A percentile compares a stretch with the other conserved stretches of the same genome.
Conservation (phyloP, 306 rosid genomes). For the Quercus parvula region DNA sequence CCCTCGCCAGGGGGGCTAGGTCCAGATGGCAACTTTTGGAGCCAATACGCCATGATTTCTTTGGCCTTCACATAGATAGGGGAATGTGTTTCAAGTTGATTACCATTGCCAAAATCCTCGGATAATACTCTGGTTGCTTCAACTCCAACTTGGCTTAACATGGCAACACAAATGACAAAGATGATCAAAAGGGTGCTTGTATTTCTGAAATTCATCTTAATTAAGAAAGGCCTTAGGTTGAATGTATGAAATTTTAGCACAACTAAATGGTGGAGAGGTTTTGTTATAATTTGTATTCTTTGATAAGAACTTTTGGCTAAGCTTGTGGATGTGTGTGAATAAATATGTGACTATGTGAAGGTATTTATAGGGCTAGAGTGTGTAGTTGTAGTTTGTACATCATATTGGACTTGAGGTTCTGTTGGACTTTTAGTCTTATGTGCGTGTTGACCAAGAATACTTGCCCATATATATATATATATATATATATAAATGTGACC, state of each 20-base stretch:
- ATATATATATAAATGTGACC: slow-evolving; percentile 5
- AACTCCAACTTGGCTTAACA: slow-evolving; percentile 6
- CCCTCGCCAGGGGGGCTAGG: slow-evolving; percentile 34
- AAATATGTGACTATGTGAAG: neutral
- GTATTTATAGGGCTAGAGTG: slow-evolving; percentile 15
- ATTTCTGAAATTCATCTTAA: neutral
- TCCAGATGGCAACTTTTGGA: slow-evolving; percentile 27
- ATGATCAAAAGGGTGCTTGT: too few species aligned
- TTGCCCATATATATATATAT: too few species aligned
- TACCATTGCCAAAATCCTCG: slow-evolving; percentile 23
- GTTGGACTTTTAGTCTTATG: slow-evolving; percentile 6
- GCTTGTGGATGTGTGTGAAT: neutral
- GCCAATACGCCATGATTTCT: slow-evolving; percentile 30
- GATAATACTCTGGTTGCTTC: slow-evolving; percentile 27
- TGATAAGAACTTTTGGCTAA: neutral
- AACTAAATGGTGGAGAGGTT: too few species aligned
- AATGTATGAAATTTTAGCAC: too few species aligned
- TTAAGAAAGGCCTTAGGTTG: too few species aligned
- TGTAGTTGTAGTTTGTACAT: too few species aligned
- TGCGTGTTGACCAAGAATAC: neutral
- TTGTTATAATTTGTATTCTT: too few species aligned
- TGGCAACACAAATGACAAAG: too few species aligned
- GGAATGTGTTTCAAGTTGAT: slow-evolving; percentile 23
- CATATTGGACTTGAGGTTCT: neutral
- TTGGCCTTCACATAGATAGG: slow-evolving; percentile 18